phyloP scores from a whole-genome alignment of 2,329 filamentous ascomycete species.

The Incumbomyces delicatus region DNA sequence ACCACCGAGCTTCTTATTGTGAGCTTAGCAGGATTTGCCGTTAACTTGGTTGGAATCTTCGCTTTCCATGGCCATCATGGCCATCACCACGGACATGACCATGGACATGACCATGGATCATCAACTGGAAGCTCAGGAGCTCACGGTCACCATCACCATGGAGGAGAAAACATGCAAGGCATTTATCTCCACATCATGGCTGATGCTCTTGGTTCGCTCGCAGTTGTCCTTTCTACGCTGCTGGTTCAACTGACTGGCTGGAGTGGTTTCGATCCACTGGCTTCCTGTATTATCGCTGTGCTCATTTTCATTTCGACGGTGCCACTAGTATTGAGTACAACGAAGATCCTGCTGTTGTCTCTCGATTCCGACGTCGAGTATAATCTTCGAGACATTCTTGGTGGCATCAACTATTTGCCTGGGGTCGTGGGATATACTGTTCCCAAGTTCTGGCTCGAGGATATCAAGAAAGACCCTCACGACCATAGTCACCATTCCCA shows the following conservation, averaged over 20 bases:
- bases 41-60: conserved; percentile 87
- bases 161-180: conserved; percentile 96
- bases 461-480: conserved; percentile 24
- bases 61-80: conserved; percentile 64
- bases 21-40: conserved; percentile 71
- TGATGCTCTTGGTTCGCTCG: conserved; percentile 86
- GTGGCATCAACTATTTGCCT: conserved; percentile 68
- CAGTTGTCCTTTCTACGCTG: conserved; percentile 84
- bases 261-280: conserved; percentile 89
- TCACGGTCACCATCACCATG: conserved; percentile 53
- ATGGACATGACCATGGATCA: conserved; percentile 18
- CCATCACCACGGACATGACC: conserved; percentile 39
- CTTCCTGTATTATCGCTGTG: conserved; percentile 84
- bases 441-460: conserved; percentile 84
- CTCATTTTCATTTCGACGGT: conserved; percentile 89
- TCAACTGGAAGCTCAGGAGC: conserved; percentile 16
- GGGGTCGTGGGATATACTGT: conserved; percentile 80
- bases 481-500: conserved; percentile 26
- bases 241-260: conserved; percentile 81
- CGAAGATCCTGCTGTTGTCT: conserved; percentile 71
- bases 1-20: conserved; percentile 82
- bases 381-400: conserved; percentile 71
- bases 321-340: conserved; percentile 76
- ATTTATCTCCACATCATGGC: conserved; percentile 94
- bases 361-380: conserved; percentile 82